Conservation (phyloP, 2,329 filamentous ascomycete genomes). For the Chaetomiaceae sp. region DNA sequence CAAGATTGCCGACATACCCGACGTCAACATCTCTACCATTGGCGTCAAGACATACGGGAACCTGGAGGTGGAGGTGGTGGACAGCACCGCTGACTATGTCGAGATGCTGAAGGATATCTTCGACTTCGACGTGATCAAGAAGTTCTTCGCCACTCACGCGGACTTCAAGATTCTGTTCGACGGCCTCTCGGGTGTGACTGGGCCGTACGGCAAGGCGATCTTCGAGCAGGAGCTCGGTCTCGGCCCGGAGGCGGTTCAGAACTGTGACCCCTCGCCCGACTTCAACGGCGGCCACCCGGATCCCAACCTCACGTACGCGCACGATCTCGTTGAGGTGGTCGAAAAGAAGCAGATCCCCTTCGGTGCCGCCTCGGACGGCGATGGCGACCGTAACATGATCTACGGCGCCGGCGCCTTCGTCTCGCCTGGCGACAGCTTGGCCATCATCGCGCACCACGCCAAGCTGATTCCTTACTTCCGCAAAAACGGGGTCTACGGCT, state of each 20-base stretch:
- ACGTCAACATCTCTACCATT: conserved; percentile 76
- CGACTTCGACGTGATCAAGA: conserved; percentile 92
- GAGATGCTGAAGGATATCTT: conserved; percentile 98
- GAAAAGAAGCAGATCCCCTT: conserved; percentile 91
- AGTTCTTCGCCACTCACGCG: conserved; percentile 77
- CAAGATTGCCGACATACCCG: conserved; percentile 81
- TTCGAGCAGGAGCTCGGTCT: conserved; percentile 91
- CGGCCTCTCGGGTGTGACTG: conserved; percentile 88
- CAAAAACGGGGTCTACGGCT: conserved; percentile 90
- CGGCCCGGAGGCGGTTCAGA: conserved; percentile 66
- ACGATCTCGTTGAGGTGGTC: conserved; percentile 88
- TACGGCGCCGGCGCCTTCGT: conserved; percentile 96
- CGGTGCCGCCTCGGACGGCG: conserved; percentile 91
- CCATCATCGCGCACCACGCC: conserved; percentile 96
- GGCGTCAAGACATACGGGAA: conserved; percentile 78
- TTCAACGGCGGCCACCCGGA: conserved; percentile 97
- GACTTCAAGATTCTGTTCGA: conserved; percentile 98
- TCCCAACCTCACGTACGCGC: conserved; percentile 94
- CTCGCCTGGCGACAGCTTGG: conserved; percentile 91
- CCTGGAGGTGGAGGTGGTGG: conserved; percentile 90
- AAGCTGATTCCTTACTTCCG: conserved; percentile 97
- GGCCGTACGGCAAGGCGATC: conserved; percentile 89
- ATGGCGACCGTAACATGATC: conserved; percentile 99
- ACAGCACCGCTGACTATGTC: conserved; percentile 87
- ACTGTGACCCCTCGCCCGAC: conserved; percentile 86